These are phyloP conservation scores for Plenodomus tracheiphilus DNA, from an alignment of 2,329 filamentous ascomycete genomes.

Conservation along the genomic window DNA sequence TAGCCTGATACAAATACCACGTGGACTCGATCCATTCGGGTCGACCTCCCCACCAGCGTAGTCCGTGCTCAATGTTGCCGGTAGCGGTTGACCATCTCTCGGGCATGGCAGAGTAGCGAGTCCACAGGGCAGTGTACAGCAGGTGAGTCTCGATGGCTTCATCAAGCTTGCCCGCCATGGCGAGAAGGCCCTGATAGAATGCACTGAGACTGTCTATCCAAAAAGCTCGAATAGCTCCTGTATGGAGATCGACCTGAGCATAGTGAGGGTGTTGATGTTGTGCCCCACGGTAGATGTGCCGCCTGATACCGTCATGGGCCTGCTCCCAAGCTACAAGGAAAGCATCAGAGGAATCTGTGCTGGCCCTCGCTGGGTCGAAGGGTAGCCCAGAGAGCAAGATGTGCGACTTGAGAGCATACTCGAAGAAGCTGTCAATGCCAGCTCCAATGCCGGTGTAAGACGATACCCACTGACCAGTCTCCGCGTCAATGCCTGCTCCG, in stretches of 20 bases:
- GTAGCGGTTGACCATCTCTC: slow-evolving; percentile 91
- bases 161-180: slow-evolving; percentile 84
- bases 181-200: slow-evolving; percentile 88
- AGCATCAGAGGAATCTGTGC: slow-evolving; percentile 70
- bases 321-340: slow-evolving; percentile 85
- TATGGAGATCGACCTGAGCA: slow-evolving; percentile 84
- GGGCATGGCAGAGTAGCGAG: slow-evolving; percentile 87
- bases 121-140: slow-evolving; percentile 92
- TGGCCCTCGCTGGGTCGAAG: slow-evolving; percentile 51
- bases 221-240: slow-evolving; percentile 82
- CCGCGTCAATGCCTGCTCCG: slow-evolving; percentile 88
- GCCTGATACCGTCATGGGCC: slow-evolving; percentile 83
- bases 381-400: slow-evolving; percentile 78
- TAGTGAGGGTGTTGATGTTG: slow-evolving; percentile 87
- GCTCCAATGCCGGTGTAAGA: slow-evolving; percentile 93
- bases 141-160: slow-evolving; percentile 90
- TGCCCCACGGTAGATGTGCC: slow-evolving; percentile 80
- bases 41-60: slow-evolving; percentile 93
- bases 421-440: slow-evolving; percentile 97
- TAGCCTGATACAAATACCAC: slow-evolving; percentile 93
- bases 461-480: slow-evolving; percentile 86
- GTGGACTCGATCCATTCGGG: slow-evolving; percentile 98
- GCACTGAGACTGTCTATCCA: slow-evolving; percentile 97
- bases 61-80: slow-evolving; percentile 79
- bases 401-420: slow-evolving; percentile 94